Conservation (phyloP, 495 filamentous ascomycete genomes). For the Penicillium coprophilum region DNA sequence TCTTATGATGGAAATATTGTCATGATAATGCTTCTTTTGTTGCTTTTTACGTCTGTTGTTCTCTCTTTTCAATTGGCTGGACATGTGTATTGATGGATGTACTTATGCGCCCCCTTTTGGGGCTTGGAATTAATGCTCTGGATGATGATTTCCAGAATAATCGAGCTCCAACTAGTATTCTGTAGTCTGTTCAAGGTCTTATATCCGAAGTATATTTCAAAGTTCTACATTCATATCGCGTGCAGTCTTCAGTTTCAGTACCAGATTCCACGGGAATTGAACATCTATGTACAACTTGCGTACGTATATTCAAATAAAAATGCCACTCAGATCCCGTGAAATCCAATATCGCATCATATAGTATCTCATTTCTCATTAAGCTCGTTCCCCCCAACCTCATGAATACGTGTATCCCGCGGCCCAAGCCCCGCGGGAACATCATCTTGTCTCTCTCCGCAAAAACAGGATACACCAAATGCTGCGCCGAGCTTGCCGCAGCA, state of each 20-base stretch:
- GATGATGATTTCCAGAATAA: neutral
- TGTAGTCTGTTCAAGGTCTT: neutral
- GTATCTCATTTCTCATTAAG: neutral
- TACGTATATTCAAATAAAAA: neutral
- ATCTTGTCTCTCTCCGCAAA: neutral
- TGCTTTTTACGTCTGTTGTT: neutral
- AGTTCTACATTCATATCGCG: neutral
- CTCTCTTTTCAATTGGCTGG: neutral
- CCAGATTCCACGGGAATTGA: neutral
- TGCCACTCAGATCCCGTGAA: neutral
- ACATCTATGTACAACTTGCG: neutral
- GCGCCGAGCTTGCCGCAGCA: neutral
- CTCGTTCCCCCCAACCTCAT: neutral
- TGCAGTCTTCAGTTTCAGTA: neutral
- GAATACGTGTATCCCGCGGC: neutral
- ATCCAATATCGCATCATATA: neutral
- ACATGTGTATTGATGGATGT: conserved; percentile 11
- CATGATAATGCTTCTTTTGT: conserved; percentile 4
- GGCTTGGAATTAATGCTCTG: conserved; percentile 1
- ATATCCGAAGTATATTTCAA: neutral
- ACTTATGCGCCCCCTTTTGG: neutral
- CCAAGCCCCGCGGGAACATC: neutral
- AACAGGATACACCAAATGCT: conserved; percentile 2
- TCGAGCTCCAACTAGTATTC: neutral
- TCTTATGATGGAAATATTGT: conserved; percentile 15